Evolutionary conservation across 2,329 filamentous ascomycete species (phyloP), one percentile per base, ranked within the genome.

Genomic region (Microdochium trichocladiopsis): DNA sequence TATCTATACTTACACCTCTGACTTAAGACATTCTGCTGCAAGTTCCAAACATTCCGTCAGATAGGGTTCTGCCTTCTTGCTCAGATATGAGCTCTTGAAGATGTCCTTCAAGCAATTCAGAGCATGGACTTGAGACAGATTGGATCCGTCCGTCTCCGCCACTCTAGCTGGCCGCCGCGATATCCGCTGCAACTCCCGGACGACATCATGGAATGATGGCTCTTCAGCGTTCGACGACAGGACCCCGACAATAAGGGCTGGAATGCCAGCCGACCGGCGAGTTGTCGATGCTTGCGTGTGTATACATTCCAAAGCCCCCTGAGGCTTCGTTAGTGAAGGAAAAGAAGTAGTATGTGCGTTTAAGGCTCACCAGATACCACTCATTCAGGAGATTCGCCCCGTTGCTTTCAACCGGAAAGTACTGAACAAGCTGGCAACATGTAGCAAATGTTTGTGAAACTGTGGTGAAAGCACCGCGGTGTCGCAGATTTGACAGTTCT

Each of bases 91-190:
- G 58, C 86, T 91, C 53, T 89, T 93, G 68, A 96, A 94, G 2
- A 96, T 86, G 57, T 95, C 91, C 64, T 94, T 94, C 53, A 99
- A 73, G 55, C 89, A 96, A 65, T 99, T 99, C 64, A 96, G 80
- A 0, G 94, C 91, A 67, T 99, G 94, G 0, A 99, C 94, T 68
- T 99, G 93, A 0, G 91, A 87, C 4, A 97, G 72, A 41, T 87
- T 86, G 2, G 79, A 79, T 25, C 78, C 82, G 53, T 86, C 82
- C 0, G 79, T 82, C 53, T 82, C 76, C 0, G 77, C 74, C 43
- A 78, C 73, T 10, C 66, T 70, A 3, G 79, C 79, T 49, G 80
- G 75, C 22, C 72, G 67, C 23, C 74, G 68, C 5, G 84, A 82
- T 51, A 89, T 83, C 3, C 68, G 65, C 54, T 82, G 78, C 4